Base-by-base conservation (phyloP, 148 eudicot species). In the Fagopyrum tataricum region DNA sequence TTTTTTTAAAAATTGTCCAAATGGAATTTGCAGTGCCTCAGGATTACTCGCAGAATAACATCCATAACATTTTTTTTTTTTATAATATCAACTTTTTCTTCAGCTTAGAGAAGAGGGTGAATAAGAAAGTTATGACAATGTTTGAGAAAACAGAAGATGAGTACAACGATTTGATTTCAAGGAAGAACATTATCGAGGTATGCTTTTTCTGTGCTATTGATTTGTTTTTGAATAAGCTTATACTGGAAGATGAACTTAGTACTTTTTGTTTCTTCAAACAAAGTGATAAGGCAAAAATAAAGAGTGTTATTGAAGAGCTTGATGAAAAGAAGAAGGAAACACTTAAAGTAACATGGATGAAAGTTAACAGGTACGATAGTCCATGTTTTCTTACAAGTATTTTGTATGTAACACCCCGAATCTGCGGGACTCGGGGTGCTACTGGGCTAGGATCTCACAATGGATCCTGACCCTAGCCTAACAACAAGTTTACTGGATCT, bases 301-400 rank as follows among this genome's bases (percentile, higher is more conserved):
- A 88, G 82, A 87, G 83, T 84, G 93, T 90, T 67, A 95, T 95
- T 74, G 91, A 90, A 83, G 99, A 95, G 84, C 99, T 95, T 76
- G 99, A 95, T 72, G 99, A 95, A 81, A 91, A 95, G 85, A 95
- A 95, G 80, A 95, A 90, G 81, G 99, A 91, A 77, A 91, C 99
- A 24, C 84, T 95, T 26, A 88, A 92, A 84, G 99, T 87, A 53
- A 95, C 99, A 44, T 95, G 99, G 99, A 81, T 79, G 26, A 95
- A 95, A 85, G 99, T 95, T 75, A 95, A 87, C 82, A 81, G 71
- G 99, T 91, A 70, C 85, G 89, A 2, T 40, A 39, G 49, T 44
- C 31, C 55, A 75, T 62, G 26, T 31, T 44, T 70, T 77, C 49
- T 46, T 18, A 51, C 71, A 44, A 44, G 37, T 31, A 31, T 31